These are phyloP conservation scores for Tylopilus sp. DNA, from an alignment of 1,284 basidiomycete genomes.

Conservation along the genomic window DNA sequence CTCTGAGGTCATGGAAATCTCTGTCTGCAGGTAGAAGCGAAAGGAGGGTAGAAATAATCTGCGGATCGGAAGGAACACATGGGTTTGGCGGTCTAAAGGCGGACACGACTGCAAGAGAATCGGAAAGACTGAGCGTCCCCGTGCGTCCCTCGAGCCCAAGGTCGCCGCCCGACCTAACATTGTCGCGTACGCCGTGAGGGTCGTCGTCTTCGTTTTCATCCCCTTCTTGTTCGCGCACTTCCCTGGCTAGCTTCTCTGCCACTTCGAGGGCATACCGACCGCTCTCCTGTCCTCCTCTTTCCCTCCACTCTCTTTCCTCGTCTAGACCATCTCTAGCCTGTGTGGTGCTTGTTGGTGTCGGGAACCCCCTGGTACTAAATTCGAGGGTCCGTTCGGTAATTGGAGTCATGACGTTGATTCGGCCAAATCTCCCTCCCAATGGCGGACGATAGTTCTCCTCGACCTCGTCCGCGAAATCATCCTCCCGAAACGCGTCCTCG, in stretches of 20 bases:
- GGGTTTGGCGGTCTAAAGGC: constrained; percentile 76
- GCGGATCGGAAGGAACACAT: constrained; percentile 79
- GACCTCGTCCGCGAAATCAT: constrained; percentile 29
- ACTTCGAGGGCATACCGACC: constrained; percentile 47
- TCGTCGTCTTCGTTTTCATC: constrained; percentile 7
- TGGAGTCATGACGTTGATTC: constrained; percentile 87
- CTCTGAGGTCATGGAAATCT: constrained; percentile 62
- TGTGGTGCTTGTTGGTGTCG: constrained; percentile 30
- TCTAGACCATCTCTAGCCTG: constrained; percentile 23
- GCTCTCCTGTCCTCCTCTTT: constrained; percentile 27
- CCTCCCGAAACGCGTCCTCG: constrained; percentile 26
- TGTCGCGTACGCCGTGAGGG: constrained; percentile 22
- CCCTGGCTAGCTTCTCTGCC: constrained; percentile 53
- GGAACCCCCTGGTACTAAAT: constrained; percentile 54
- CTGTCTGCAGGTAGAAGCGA: constrained; percentile 61
- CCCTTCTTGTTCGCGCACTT: constrained; percentile 39
- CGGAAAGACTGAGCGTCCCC: constrained; percentile 56
- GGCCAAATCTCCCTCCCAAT: constrained; percentile 68
- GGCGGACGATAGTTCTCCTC: constrained; percentile 41
- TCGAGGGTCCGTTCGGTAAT: constrained; percentile 91
- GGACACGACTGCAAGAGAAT: constrained; percentile 55
- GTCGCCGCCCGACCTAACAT: constrained; percentile 24
- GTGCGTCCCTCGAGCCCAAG: constrained; percentile 48
- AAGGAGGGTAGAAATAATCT: constrained; percentile 63
- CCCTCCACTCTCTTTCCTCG: constrained; percentile 23